Evolutionary conservation across 257 asterid genomes (phyloP), one percentile per base, ranked within the genome.

Genomic region (Solanum paucissectum): DNA sequence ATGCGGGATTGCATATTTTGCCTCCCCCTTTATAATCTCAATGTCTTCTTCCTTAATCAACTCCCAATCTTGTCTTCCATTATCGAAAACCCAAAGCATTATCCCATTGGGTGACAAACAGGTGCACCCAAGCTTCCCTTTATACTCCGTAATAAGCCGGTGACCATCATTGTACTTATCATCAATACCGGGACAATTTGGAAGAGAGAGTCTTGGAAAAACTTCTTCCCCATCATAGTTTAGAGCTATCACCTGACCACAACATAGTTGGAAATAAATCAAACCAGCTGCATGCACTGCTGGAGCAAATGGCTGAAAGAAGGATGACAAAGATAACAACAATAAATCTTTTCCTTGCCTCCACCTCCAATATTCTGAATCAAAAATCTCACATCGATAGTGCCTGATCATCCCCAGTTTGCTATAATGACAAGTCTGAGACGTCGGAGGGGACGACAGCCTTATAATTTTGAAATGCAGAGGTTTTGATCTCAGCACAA

Each of bases 331-430:
- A 23, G 55, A 58, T 3, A 88, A 18, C 6, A 77, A 12, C 5
- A 77, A 13, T 5, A 86, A 0, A 46, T 71, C 87, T 14, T 86
- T 68, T 18, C 20, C 32, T 83, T 37, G 42, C 34, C 76, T 79
- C 91, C 91, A 89, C 3, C 46, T 11, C 91, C 89, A 86, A 5
- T 2, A 40, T 33, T 27, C 29, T 6, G 89, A 89, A 82, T 89
- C 87, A 83, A 89, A 89, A 3, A 89, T 29, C 25, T 89, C 86
- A 16, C 44, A 71, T 0, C 88, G 11, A 14, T 27, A 10, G 21
- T 46, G 55, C 1, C 6, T 46, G 2, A 46, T 46, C 55, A 34
- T 40, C 33, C 38, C 64, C 7, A 2, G 32, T 49, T 23, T 49
- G 10, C 23, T 58, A 32, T 33, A 71, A 33, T 71, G 77, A 71